Conservation (phyloP, 225 moss, liverwort and hornwort genomes). For the Marchantia polymorpha region DNA sequence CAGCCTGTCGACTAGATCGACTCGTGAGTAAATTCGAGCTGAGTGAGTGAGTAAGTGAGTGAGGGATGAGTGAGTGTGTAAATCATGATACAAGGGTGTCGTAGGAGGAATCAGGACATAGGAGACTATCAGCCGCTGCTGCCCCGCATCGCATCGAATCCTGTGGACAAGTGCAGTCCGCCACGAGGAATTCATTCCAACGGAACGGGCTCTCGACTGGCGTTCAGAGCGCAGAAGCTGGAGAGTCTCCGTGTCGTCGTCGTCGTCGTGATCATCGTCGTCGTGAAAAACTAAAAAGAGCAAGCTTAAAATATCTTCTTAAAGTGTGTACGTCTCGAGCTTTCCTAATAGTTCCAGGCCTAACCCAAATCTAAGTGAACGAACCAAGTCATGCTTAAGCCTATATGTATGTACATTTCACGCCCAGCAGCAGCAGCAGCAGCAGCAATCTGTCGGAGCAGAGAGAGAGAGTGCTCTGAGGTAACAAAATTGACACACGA, state of each 20-base stretch:
- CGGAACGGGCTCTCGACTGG: neutral
- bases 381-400: neutral
- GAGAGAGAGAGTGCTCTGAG: constrained; percentile 3
- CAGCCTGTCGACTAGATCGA: neutral
- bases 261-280: constrained; percentile 1
- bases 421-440: constrained; percentile 16
- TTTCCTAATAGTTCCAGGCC: constrained; percentile 10
- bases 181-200: neutral
- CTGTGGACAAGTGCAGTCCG: neutral
- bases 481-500: constrained; percentile 30
- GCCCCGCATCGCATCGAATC: neutral
- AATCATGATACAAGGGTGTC: constrained; percentile 16
- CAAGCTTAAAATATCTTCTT: neutral
- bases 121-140: neutral
- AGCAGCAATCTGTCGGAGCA: constrained; percentile 1
- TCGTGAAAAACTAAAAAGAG: constrained; percentile 2
- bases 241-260: neutral
- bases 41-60: neutral
- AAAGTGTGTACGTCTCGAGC: neutral
- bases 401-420: constrained; percentile 23
- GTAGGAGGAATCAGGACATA: neutral
- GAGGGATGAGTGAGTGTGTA: neutral
- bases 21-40: neutral
- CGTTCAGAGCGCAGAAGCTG: neutral
- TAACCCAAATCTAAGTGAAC: neutral